Evolutionary conservation across 2,329 filamentous ascomycete genomes (phyloP).

Genomic region (Talaromyces sp.): DNA sequence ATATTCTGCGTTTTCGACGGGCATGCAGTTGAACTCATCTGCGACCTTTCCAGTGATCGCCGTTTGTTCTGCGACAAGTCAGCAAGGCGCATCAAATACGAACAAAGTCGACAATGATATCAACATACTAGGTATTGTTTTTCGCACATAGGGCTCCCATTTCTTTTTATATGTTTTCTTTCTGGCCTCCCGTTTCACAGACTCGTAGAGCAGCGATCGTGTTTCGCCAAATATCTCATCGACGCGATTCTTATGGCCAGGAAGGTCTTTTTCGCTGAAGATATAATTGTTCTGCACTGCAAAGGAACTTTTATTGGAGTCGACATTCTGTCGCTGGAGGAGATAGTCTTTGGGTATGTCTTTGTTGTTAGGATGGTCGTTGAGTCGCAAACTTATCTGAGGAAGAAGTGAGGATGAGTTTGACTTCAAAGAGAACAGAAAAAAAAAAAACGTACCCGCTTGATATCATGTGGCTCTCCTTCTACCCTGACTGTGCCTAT

Average conservation of each 20-base stretch:
- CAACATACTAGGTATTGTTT: slow-evolving; percentile 64
- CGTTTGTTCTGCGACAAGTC: slow-evolving; percentile 61
- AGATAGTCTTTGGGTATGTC: slow-evolving; percentile 83
- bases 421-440: slow-evolving; percentile 16
- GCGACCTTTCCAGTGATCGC: slow-evolving; percentile 65
- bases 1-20: slow-evolving; percentile 66
- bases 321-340: slow-evolving; percentile 60
- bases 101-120: not conserved
- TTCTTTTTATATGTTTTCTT: slow-evolving; percentile 47
- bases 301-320: slow-evolving; percentile 35
- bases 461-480: slow-evolving; percentile 49
- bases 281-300: slow-evolving; percentile 76
- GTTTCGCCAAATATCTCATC: slow-evolving; percentile 37
- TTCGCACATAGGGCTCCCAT: slow-evolving; percentile 52
- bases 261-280: slow-evolving; percentile 89
- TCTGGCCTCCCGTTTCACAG: slow-evolving; percentile 38
- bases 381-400: slow-evolving; percentile 63
- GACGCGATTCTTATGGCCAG: slow-evolving; percentile 57
- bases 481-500: slow-evolving; percentile 66
- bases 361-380: slow-evolving; percentile 62
- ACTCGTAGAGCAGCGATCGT: slow-evolving; percentile 42
- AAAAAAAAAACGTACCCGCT: slow-evolving; percentile 32
- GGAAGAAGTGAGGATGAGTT: slow-evolving; percentile 24
- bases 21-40: slow-evolving; percentile 70
- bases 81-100: not conserved